Evolutionary conservation across 1,284 basidiomycete genomes (phyloP), one percentile per base, ranked within the genome.

Genomic region (Coniferiporia weirii): DNA sequence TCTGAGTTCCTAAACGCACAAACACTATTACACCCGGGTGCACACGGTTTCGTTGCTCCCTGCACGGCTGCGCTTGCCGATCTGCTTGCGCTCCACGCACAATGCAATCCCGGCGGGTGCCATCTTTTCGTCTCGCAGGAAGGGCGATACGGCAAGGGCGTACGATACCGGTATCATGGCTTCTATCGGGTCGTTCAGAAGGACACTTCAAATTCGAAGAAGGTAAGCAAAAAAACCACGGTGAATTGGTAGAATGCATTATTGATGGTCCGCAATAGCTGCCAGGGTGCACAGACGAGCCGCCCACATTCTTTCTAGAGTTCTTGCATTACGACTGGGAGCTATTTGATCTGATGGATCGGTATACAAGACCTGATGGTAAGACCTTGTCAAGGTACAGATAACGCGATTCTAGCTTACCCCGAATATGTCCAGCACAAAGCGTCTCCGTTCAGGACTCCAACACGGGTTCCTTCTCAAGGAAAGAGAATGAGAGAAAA

Each of bases 11-110:
- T 40, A 8, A 12, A 20, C 36, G 35, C 8, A 15, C 53, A 13
- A 7, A 32, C 49, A 9, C 36, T 8, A 9, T 17, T 61, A n/a
- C 19, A 35, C 1, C 59, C 59, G 17, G 54, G 59, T 13, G 19
- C n/a, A 12, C 59, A 61, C 45, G 59, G 59, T 36, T 52, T 44
- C 45, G 44, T 56, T 1, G 36, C 51, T 9, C 53, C 59, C 10
- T 15, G 45, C n/a, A 13, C 48, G 38, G 7, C 17, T n/a, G 3
- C 47, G 8, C 32, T 50, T 8, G 12, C n/a, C 4, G 45, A 59
- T 19, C 15, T 36, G 15, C 46, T 59, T 17, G 27, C n/a, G 22
- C 47, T 20, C 6, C 49, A 55, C 19, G 53, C 40, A 8, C 10
- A 35, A 5, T 46, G 35, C 38, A 51, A 48, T 32, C 32, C 17